A percentile compares a stretch with the other conserved stretches of the same genome.
phyloP scores from a whole-genome alignment of 305 asterid genomes.

The Solanum aculeatissimum region DNA sequence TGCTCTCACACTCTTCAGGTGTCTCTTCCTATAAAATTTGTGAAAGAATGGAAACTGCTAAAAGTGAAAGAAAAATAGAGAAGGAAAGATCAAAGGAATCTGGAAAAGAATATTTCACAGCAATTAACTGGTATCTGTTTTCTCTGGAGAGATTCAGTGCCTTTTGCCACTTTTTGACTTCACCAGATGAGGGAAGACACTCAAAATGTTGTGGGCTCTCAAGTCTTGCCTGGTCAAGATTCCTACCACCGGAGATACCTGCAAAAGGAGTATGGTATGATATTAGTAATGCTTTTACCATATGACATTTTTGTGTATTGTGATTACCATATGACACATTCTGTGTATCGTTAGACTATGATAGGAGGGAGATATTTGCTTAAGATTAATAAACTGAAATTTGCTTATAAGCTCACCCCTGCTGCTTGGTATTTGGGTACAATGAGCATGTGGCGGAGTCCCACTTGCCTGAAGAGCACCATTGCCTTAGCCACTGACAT shows the following conservation, averaged over 20 bases:
- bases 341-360: background rate
- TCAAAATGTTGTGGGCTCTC: constrained; percentile 76
- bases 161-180: constrained; percentile 42
- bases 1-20: constrained; percentile 1
- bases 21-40: background rate
- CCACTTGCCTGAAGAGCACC: constrained; percentile 85
- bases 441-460: constrained; percentile 77
- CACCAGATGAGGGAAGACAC: constrained; percentile 65
- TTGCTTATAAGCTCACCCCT: constrained; percentile 39
- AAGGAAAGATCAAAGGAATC: background rate
- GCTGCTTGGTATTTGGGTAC: constrained; percentile 72
- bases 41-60: constrained; percentile 14
- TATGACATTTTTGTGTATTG: background rate
- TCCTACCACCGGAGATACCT: constrained; percentile 80
- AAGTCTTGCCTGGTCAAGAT: constrained; percentile 90
- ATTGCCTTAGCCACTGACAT: constrained; percentile 85
- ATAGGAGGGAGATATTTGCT: background rate
- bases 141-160: constrained; percentile 18
- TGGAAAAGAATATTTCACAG: constrained; percentile 6
- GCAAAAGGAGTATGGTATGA: constrained; percentile 1
- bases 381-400: background rate
- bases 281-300: background rate
- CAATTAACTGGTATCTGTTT: background rate
- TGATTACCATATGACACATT: background rate
- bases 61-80: background rate